These are phyloP conservation scores for Papiliotrema nemorosa DNA, from an alignment of 1,284 basidiomycete species.

Conservation along the genomic window DNA sequence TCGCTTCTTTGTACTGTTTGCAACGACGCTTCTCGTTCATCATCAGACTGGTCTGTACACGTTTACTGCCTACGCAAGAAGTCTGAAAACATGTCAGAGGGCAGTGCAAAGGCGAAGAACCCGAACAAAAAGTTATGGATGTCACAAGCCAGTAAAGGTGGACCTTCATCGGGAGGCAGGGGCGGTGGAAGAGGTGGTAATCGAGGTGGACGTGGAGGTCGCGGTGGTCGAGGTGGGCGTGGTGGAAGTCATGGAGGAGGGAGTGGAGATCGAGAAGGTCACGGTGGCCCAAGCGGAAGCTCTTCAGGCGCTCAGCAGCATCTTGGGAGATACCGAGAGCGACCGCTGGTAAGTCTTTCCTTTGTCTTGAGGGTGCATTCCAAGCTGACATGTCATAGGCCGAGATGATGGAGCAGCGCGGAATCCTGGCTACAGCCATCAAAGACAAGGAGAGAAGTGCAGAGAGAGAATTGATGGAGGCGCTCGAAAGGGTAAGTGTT, in stretches of 20 bases:
- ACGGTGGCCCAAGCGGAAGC: conserved; percentile 14
- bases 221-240: conserved; percentile 9
- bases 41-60: no score
- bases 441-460: conserved; percentile 39
- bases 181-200: conserved; percentile 6
- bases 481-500: conserved; percentile 29
- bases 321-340: conserved; percentile 24
- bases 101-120: conserved; percentile 19
- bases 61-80: no score
- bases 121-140: conserved; percentile 21
- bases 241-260: conserved; percentile 11
- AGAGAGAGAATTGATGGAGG: conserved; percentile 40
- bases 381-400: conserved; percentile 18
- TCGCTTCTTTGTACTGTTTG: no score
- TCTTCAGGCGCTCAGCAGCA: conserved; percentile 12
- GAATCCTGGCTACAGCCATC: conserved; percentile 36
- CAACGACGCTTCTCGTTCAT: no score
- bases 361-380: neutral
- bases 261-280: conserved; percentile 11
- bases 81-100: neutral
- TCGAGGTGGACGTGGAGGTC: conserved; percentile 4
- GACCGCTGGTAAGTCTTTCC: conserved; percentile 18
- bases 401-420: conserved; percentile 30
- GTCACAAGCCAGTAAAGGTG: no score
- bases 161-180: conserved; percentile 5